Conservation (phyloP, 495 filamentous ascomycete species). For the Penicillium crystallinum region DNA sequence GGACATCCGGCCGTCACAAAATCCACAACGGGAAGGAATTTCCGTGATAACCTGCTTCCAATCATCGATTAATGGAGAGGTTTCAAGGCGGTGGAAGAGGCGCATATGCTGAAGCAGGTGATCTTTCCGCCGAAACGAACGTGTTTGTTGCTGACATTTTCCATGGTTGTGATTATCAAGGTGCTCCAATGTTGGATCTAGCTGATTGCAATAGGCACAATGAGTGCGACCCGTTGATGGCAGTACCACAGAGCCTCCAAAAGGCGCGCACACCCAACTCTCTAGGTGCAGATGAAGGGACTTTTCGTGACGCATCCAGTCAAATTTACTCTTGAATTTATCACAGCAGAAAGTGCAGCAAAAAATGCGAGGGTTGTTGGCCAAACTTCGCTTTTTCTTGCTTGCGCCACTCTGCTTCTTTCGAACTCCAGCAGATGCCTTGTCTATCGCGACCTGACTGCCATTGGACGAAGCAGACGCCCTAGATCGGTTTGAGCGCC, state of each 20-base stretch:
- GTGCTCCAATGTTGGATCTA: slow-evolving; percentile 14
- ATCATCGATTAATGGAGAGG: slow-evolving; percentile 54
- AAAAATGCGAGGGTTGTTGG: slow-evolving; percentile 32
- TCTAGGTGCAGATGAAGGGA: slow-evolving; percentile 68
- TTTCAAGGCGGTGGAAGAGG: slow-evolving; percentile 61
- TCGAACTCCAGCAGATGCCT: neutral
- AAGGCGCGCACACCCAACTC: slow-evolving; percentile 66
- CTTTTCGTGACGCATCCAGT: slow-evolving; percentile 77
- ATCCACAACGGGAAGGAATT: slow-evolving; percentile 61
- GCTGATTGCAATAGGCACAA: slow-evolving; percentile 13
- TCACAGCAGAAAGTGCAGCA: slow-evolving; percentile 80
- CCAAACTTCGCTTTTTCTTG: neutral
- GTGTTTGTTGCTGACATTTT: slow-evolving; percentile 58
- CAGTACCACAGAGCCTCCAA: slow-evolving; percentile 33
- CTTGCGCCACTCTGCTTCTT: neutral
- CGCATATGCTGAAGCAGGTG: slow-evolving; percentile 73
- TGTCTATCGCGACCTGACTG: neutral
- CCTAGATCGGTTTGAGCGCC: neutral
- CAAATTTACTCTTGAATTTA: slow-evolving; percentile 70
- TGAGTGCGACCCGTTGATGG: slow-evolving; percentile 4
- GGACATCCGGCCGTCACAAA: slow-evolving; percentile 53
- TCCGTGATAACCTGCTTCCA: slow-evolving; percentile 60
- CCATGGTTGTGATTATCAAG: slow-evolving; percentile 55
- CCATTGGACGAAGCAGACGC: neutral
- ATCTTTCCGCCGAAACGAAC: slow-evolving; percentile 78